Percentiles rank a stretch among this genome's conserved stretches.
Evolutionary conservation across 1,284 basidiomycete genomes (phyloP).

Genomic region (Ceratorhiza oryzae-sativae): DNA sequence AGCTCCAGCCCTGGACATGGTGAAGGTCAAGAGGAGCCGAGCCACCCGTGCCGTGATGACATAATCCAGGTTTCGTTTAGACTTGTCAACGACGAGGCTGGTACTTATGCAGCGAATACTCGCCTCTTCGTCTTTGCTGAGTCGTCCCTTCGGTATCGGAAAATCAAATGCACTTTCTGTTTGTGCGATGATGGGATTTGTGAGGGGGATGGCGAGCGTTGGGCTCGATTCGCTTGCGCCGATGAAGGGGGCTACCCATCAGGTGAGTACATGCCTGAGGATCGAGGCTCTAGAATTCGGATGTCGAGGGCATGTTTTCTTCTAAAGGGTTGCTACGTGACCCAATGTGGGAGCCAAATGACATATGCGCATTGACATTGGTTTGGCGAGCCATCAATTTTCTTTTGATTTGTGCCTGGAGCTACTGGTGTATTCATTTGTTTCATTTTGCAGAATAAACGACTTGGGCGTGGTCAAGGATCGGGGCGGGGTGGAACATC

Average conservation of each 20-base stretch:
- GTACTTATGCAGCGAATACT: background rate
- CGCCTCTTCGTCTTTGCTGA: background rate
- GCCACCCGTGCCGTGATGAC: background rate
- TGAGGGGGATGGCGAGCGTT: constrained; percentile 34
- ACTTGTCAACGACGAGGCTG: background rate
- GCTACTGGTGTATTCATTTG: background rate
- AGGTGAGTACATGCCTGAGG: constrained; percentile 10
- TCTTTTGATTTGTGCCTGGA: background rate
- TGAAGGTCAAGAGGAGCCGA: background rate
- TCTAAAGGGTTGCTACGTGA: background rate
- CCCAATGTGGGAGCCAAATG: background rate
- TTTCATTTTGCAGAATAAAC: constrained; percentile 72
- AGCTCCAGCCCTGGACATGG: background rate
- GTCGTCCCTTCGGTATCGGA: background rate
- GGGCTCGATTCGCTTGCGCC: constrained; percentile 28
- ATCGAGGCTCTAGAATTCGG: background rate
- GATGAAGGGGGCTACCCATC: constrained; percentile 23
- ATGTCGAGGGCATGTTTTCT: background rate
- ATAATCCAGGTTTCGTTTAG: background rate
- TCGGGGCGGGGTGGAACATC: constrained; percentile 91
- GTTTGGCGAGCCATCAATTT: background rate
- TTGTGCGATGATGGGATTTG: background rate
- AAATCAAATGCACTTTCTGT: background rate
- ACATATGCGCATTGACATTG: background rate
- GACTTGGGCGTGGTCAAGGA: constrained; percentile 91